Percentiles rank a stretch among this genome's conserved stretches.
Conservation (phyloP, 75 land plant species). For the Pseudotsuga menziesii region DNA sequence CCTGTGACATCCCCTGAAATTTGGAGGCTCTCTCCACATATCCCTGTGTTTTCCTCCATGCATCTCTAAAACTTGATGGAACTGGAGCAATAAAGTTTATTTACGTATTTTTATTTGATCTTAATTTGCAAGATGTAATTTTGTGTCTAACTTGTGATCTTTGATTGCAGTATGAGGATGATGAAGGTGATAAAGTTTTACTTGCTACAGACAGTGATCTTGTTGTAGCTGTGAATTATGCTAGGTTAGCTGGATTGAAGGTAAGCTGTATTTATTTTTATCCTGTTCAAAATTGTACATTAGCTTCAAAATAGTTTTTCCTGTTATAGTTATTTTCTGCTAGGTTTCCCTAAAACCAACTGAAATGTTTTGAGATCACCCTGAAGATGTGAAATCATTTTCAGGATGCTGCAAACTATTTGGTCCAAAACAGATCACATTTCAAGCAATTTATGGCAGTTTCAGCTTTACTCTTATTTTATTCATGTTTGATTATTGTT, state of each 20-base stretch:
- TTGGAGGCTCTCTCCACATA: too few relatives aligned
- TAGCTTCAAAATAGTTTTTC: background rate
- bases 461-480: background rate
- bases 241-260: conserved; percentile 74
- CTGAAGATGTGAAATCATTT: background rate
- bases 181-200: conserved; percentile 84
- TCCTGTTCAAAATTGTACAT: background rate
- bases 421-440: background rate
- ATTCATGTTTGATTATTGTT: background rate
- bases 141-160: background rate
- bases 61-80: too few relatives aligned
- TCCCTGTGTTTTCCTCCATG: too few relatives aligned
- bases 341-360: background rate
- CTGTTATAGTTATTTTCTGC: background rate
- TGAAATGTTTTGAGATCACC: background rate
- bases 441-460: background rate
- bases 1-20: too few relatives aligned
- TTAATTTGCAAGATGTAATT: conserved; percentile 1
- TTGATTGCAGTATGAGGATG: conserved; percentile 81
- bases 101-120: background rate
- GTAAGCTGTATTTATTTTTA: conserved; percentile 21
- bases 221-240: conserved; percentile 80
- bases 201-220: conserved; percentile 88
- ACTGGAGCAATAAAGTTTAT: too few relatives aligned
- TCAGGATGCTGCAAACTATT: conserved; percentile 1